phyloP scores from a whole-genome alignment of 2,329 filamentous ascomycete genomes.

The Hymenoscyphus fraxineus region DNA sequence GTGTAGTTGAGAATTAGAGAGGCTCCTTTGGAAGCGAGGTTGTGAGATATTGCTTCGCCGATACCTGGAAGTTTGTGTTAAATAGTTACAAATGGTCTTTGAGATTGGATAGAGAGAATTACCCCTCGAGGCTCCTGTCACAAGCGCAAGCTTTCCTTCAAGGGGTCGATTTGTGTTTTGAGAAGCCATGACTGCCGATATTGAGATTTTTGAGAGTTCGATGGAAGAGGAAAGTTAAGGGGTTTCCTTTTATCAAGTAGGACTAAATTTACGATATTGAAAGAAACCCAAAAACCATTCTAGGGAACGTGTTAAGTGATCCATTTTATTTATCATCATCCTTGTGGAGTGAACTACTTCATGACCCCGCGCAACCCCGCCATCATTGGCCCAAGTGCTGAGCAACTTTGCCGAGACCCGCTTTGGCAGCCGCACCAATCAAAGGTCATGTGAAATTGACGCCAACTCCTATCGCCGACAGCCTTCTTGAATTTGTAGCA shows the following conservation, averaged over 20 bases:
- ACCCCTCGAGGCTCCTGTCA: conserved; percentile 79
- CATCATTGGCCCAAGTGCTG: background rate
- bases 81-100: background rate
- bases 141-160: conserved; percentile 74
- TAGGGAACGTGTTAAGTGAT: background rate
- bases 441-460: background rate
- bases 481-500: conserved; percentile 12
- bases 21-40: conserved; percentile 66
- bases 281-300: background rate
- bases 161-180: conserved; percentile 36
- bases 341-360: background rate
- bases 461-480: background rate
- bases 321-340: background rate
- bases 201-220: background rate
- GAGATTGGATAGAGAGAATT: conserved; percentile 18
- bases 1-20: conserved; percentile 64
- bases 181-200: background rate
- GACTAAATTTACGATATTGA: background rate
- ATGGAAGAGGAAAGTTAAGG: background rate
- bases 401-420: conserved; percentile 4
- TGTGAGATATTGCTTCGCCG: conserved; percentile 59
- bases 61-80: conserved; percentile 54
- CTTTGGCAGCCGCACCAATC: conserved; percentile 15
- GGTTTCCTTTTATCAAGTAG: background rate
- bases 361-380: conserved; percentile 7